These are phyloP conservation scores for Diaporthe batatas DNA, from an alignment of 2,329 filamentous ascomycete species.

Conservation along the genomic window DNA sequence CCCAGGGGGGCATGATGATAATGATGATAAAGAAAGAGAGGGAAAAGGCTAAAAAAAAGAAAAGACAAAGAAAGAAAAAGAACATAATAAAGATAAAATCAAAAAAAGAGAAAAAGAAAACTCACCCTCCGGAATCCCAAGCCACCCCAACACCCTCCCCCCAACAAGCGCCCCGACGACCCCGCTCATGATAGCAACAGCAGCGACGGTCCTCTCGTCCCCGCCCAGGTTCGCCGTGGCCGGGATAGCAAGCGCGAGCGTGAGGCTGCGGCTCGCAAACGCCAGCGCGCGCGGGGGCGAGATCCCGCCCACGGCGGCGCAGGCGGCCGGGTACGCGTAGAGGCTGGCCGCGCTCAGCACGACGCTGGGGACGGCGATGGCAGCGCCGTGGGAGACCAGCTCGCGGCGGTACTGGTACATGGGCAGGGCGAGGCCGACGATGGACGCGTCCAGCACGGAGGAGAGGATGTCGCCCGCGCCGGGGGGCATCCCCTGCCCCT, in stretches of 20 bases:
- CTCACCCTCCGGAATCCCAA: slow-evolving; percentile 68
- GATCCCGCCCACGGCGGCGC: slow-evolving; percentile 68
- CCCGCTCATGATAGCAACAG: slow-evolving; percentile 70
- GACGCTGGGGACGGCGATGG: slow-evolving; percentile 67
- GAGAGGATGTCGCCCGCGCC: slow-evolving; percentile 70
- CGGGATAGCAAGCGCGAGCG: slow-evolving; percentile 70
- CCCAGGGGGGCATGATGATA: too few species aligned
- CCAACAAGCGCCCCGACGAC: slow-evolving; percentile 71
- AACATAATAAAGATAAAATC: too few species aligned
- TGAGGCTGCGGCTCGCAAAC: slow-evolving; percentile 69
- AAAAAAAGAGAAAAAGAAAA: neutral
- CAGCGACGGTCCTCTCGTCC: slow-evolving; percentile 67
- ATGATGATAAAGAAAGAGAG: too few species aligned
- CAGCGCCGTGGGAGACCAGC: slow-evolving; percentile 61
- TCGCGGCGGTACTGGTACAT: slow-evolving; percentile 73
- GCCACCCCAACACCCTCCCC: slow-evolving; percentile 58
- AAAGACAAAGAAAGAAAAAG: too few species aligned
- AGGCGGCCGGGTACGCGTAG: slow-evolving; percentile 69
- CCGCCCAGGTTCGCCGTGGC: slow-evolving; percentile 69
- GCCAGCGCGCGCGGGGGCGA: slow-evolving; percentile 64
- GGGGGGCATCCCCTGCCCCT: slow-evolving; percentile 47
- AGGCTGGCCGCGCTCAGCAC: slow-evolving; percentile 65
- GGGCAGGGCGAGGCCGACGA: slow-evolving; percentile 70
- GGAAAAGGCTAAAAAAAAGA: too few species aligned
- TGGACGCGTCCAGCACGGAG: slow-evolving; percentile 68